Percentiles rank a stretch among this genome's conserved stretches.
phyloP scores from a whole-genome alignment of 2,329 filamentous ascomycete species.

The Cercospora nicotianae region DNA sequence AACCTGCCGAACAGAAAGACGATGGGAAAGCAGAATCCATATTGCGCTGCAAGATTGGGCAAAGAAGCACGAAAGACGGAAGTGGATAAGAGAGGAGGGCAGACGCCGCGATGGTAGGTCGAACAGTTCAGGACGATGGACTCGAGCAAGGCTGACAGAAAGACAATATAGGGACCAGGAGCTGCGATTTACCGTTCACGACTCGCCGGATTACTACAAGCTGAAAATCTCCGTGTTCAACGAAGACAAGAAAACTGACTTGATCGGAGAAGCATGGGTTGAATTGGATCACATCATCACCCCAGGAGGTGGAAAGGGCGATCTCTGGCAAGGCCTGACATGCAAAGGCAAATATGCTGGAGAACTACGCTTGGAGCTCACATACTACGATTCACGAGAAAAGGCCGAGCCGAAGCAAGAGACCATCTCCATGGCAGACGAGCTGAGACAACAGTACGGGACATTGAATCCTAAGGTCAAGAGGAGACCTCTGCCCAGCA shows the following conservation, averaged over 20 bases:
- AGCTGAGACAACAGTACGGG: constrained; percentile 30
- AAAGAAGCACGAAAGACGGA: constrained; percentile 98
- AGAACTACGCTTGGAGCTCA: constrained; percentile 91
- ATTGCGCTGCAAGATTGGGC: constrained; percentile 87
- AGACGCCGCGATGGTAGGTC: constrained; percentile 89
- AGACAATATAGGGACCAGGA: constrained; percentile 79
- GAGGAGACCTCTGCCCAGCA: constrained; percentile 77
- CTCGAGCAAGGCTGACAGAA: constrained; percentile 16
- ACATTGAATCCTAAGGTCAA: constrained; percentile 56
- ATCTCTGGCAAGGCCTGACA: constrained; percentile 84
- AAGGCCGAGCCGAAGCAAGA: constrained; percentile 65
- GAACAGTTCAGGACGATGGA: not conserved
- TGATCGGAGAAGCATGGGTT: constrained; percentile 93
- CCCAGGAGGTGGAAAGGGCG: constrained; percentile 85
- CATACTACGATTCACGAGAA: constrained; percentile 87
- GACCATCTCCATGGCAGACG: constrained; percentile 39
- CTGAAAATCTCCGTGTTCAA: constrained; percentile 96
- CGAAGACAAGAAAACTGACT: constrained; percentile 94
- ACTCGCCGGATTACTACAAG: constrained; percentile 93
- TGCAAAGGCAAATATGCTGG: constrained; percentile 95
- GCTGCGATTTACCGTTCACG: constrained; percentile 91
- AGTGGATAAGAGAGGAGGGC: constrained; percentile 89
- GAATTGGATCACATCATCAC: constrained; percentile 78
- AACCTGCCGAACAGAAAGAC: constrained; percentile 95
- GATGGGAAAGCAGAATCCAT: constrained; percentile 98